phyloP scores from a whole-genome alignment of 2,329 filamentous ascomycete species.

The Verticillium isaacii region DNA sequence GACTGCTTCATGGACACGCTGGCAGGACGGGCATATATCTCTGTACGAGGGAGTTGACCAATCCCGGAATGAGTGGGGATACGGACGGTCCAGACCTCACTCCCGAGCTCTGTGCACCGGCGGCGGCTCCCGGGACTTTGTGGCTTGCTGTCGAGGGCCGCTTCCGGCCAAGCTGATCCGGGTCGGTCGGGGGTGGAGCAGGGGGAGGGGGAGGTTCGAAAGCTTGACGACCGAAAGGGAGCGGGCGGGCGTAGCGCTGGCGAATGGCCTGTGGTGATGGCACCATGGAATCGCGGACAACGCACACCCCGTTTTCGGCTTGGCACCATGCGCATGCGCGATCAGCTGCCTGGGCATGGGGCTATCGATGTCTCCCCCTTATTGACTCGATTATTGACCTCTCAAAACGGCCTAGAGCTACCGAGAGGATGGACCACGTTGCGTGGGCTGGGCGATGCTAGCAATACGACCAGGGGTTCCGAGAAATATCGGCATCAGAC shows the following conservation, averaged over 20 bases:
- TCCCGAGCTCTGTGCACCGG: neutral
- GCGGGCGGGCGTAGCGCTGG: neutral
- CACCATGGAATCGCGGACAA: neutral
- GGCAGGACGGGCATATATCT: too few relatives aligned
- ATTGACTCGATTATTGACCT: neutral
- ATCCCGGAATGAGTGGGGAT: neutral
- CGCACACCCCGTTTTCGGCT: neutral
- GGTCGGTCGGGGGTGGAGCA: neutral
- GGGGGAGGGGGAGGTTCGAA: neutral
- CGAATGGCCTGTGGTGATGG: neutral
- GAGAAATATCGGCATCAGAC: too few relatives aligned
- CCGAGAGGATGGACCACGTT: too few relatives aligned
- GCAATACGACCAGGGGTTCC: too few relatives aligned
- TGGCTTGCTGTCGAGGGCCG: neutral
- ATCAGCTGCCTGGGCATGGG: neutral
- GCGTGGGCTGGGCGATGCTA: too few relatives aligned
- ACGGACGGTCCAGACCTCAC: neutral
- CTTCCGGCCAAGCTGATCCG: neutral
- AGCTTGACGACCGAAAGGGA: neutral
- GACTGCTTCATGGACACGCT: too few relatives aligned
- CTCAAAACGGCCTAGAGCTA: too few relatives aligned
- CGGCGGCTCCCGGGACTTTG: neutral
- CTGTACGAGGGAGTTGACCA: neutral
- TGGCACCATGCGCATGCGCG: neutral
- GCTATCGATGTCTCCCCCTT: neutral